Base-by-base conservation (phyloP, 805 yeast genomes). In the Dipodascus geniculatus region DNA sequence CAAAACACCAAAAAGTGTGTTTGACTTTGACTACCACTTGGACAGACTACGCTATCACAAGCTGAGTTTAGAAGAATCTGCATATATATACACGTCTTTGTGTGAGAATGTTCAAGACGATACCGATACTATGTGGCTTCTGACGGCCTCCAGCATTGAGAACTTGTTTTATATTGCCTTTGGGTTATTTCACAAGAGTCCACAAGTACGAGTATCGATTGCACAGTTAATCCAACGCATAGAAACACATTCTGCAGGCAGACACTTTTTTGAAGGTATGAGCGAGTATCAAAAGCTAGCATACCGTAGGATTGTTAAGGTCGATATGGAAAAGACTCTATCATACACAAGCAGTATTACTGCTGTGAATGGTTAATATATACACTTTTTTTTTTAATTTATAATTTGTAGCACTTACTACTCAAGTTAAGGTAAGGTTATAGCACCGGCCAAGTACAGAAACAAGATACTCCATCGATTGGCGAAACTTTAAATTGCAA, bases 161-260 rank as follows among this genome's bases (percentile, higher is more conserved):
- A 58, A 63, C 48, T 56, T 65, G 49, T 65, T 64, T 54, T 61
- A 60, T 48, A 51, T 66, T 23, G 57, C 64, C 16, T 53, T 63
- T 48, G 70, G 70, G 1, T 55, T 66, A 22, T 65, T 63, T 57
- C 70, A 66, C 54, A 62, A 61, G n/a, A 59, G 59, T 24, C 48
- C 57, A 3, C 51, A 52, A 14, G 57, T 63, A 16, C 59, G 70
- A n/a, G 33, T 53, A 4, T 57, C 53, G 44, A 61, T 63, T 1
- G 57, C 56, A 20, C 50, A 57, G 22, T 57, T 65, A 24, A 50
- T 66, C 38, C 55, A 55, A 44, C 57, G 63, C 2, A 61, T 66
- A 23, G 61, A 61, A 53, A 48, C 54, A 28, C 67, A 65, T 50
- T 51, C 63, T 2, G 67, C 67, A 0, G 69, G 69, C 31, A 57